Base-by-base conservation (phyloP, 2,329 filamentous ascomycete genomes). In the Lachnellula hyalina region DNA sequence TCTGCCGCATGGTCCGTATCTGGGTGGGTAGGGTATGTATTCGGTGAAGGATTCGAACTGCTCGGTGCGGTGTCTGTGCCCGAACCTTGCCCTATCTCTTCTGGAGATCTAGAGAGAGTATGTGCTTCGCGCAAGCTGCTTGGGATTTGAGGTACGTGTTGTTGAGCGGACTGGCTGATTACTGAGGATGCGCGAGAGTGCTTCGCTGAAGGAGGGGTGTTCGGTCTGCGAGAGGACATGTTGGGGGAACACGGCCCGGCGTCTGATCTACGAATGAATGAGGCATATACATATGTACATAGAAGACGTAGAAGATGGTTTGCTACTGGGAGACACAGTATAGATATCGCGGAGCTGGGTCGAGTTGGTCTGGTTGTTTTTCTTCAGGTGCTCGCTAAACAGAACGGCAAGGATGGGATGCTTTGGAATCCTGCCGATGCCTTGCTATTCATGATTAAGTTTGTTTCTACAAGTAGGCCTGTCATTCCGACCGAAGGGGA, bases 51-150 rank as follows among this genome's bases (percentile, higher is more conserved):
- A 35, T 61, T 56, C 51, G 60, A 57, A 42, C 63, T 65, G 45
- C 61, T 62, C 8, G 50, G 53, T 19, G 40, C 56, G 15, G 38
- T 41, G 45, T 45, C 45, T 45, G 28, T 32, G 45, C 38, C 36
- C n/a, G 23, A 32, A 17, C 15, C 38, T 17, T 46, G 5, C 49
- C 46, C 41, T 45, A 36, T 21, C 12, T 56, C 42, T 19, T 63
- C 62, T 41, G 62, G 59, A 9, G 61, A 60, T 25, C 42, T 36
- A 3, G 59, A 52, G 17, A 64, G 12, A 2, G 57, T 62, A 34
- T 64, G 61, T 19, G 61, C 53, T 56, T 62, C 62, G 32, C 62
- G 59, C 38, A 64, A 53, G 15, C 53, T 50, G 48, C 62, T 64
- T n/a, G 62, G 62, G 4, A 47, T 57, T 21, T 51, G 36, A 28